Base-by-base conservation (phyloP, 169 alveolate genomes). In the Plasmodium ovale region DNA sequence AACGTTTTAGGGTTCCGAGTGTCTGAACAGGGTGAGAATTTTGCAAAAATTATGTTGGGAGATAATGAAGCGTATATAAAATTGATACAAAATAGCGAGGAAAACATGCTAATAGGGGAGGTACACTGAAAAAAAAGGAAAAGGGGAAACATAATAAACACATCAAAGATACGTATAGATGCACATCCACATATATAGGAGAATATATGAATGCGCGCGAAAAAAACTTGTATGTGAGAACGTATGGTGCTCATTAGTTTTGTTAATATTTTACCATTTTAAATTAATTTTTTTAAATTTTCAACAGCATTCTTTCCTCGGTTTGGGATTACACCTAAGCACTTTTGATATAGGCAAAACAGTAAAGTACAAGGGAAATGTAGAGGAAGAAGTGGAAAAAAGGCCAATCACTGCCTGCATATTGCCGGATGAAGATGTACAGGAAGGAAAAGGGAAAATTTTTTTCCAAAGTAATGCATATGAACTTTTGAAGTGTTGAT, bases 371-470 rank as follows among this genome's bases (percentile, higher is more conserved):
- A 42, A 69, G 44, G 89, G 89, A n/a, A 64, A 79, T 5, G 62
- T 79, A 23, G 89, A 79, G 56, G 89, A 79, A 3, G 89, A 69
- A 68, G 49, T 79, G 23, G 89, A 79, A n/a, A 58, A 79, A 51
- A 53, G 89, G 25, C 89, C 89, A 3, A 42, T 79, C 54, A 79
- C 89, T 1, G 74, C 89, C n/a, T 79, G 89, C 39, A 79, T 79
- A 47, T 39, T 79, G 10, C 89, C 89, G 39, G 89, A 79, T 29
- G 89, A 79, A 68, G 89, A 79, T 39, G 89, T 79, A 64, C 4
- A 54, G 10, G 7, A 42, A 79, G 25, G 21, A 54, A 33, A 35
- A 62, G 1, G 12, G 1, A 62, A 21, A 58, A 58, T 21, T 21
- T 21, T 21, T 14, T 10, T 51, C 5, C n/a, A 51, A 3, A 51